phyloP scores from a whole-genome alignment of 2,329 filamentous ascomycete genomes.

The Sclerotinia glacialis region DNA sequence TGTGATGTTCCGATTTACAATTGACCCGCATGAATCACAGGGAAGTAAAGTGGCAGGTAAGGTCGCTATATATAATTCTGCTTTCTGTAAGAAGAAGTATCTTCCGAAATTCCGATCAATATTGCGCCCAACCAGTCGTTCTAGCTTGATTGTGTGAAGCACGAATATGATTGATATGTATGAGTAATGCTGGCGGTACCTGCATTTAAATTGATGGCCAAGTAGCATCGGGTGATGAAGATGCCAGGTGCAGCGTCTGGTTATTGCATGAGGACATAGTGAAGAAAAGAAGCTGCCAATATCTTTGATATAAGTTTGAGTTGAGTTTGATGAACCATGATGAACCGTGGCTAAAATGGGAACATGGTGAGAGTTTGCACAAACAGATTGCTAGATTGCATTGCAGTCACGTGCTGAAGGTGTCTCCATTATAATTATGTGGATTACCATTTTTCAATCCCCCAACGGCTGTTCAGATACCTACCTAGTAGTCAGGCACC shows the following conservation, averaged over 20 bases:
- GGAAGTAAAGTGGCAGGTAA: constrained; percentile 2
- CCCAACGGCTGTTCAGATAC: no score
- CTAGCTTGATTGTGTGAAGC: not conserved
- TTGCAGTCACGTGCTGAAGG: not conserved
- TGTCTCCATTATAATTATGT: not conserved
- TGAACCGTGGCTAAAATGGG: not conserved
- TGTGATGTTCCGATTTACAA: constrained; percentile 13
- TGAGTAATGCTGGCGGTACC: constrained; percentile 7
- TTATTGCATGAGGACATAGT: not conserved
- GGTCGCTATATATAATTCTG: constrained; percentile 7
- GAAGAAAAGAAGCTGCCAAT: not conserved
- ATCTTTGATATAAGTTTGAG: not conserved
- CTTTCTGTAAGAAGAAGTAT: constrained; percentile 9
- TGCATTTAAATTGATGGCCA: not conserved
- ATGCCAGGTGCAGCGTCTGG: not conserved
- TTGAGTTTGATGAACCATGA: not conserved
- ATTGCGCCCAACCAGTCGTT: not conserved
- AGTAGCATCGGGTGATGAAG: not conserved
- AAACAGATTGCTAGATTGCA: not conserved
- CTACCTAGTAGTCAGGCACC: no score
- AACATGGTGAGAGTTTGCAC: not conserved
- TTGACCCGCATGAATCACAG: constrained; percentile 7
- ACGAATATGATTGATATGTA: not conserved
- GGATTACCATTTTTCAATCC: no score
- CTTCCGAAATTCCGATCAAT: not conserved